phyloP scores from a whole-genome alignment of 805 yeast genomes.

The Wickerhamiella shivajii region DNA sequence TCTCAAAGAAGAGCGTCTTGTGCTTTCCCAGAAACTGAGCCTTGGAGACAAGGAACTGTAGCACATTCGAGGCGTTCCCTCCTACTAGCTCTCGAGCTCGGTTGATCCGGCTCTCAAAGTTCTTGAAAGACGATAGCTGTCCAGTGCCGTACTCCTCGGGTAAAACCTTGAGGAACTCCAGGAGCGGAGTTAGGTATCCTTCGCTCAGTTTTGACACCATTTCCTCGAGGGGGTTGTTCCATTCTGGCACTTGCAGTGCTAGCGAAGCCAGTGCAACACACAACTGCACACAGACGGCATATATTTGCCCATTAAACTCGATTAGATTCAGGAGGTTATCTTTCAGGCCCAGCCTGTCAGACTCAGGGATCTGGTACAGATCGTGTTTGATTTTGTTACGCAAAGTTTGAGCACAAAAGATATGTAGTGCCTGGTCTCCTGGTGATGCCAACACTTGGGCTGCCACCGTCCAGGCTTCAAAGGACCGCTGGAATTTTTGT shows the following conservation, averaged over 20 bases:
- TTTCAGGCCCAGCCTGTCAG: conserved; percentile 46
- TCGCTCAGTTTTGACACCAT: conserved; percentile 34
- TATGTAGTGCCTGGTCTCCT: conserved; percentile 36
- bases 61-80: conserved; percentile 52
- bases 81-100: conserved; percentile 52
- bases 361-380: conserved; percentile 55
- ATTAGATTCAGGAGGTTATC: conserved; percentile 49
- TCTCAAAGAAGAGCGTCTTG: conserved; percentile 42
- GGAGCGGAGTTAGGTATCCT: conserved; percentile 28
- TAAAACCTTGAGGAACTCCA: conserved; percentile 70
- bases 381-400: conserved; percentile 77
- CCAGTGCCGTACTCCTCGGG: conserved; percentile 77
- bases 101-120: conserved; percentile 10
- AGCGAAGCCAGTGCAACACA: conserved; percentile 70
- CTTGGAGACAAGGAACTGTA: conserved; percentile 38
- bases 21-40: conserved; percentile 28
- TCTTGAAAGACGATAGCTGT: too few relatives aligned
- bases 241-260: conserved; percentile 58
- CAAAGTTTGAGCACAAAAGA: conserved; percentile 86
- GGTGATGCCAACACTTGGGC: conserved; percentile 35
- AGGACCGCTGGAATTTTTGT: conserved; percentile 62
- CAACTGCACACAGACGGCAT: conserved; percentile 69
- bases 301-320: conserved; percentile 30
- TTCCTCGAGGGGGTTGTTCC: conserved; percentile 62
- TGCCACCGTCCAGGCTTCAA: conserved; percentile 58